Evolutionary conservation across 371 early-diverging fungal genomes (phyloP).

Genomic region (Mucor indicus): DNA sequence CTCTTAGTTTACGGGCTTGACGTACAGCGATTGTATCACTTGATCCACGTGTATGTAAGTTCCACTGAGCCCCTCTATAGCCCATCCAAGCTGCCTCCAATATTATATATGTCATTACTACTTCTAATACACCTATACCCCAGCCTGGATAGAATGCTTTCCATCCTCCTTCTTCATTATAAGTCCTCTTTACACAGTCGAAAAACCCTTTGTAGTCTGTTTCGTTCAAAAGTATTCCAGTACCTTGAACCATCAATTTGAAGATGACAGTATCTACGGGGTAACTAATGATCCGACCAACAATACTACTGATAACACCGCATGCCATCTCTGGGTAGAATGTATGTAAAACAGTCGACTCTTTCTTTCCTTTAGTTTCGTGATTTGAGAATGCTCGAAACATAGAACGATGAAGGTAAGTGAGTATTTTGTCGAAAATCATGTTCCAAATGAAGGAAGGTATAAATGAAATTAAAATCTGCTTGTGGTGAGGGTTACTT

Average conservation of each 20-base stretch:
- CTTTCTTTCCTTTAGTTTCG: slow-evolving; percentile 13
- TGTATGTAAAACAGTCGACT: slow-evolving; percentile 38
- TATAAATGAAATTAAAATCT: slow-evolving; percentile 40
- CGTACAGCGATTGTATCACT: slow-evolving; percentile 12
- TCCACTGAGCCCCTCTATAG: slow-evolving; percentile 31
- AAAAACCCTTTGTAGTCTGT: slow-evolving; percentile 48
- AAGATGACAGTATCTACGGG: slow-evolving; percentile 55
- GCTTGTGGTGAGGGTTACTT: slow-evolving; percentile 11
- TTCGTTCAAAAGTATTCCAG: slow-evolving; percentile 36
- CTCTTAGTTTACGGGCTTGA: slow-evolving; percentile 21
- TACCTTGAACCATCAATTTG: slow-evolving; percentile 54
- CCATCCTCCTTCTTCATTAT: slow-evolving; percentile 36
- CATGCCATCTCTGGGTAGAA: slow-evolving; percentile 61
- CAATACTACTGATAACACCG: slow-evolving; percentile 52
- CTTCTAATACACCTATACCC: slow-evolving; percentile 38
- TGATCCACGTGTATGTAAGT: slow-evolving; percentile 11
- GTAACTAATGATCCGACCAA: slow-evolving; percentile 48
- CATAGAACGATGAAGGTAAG: slow-evolving; percentile 45
- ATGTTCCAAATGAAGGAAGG: slow-evolving; percentile 52
- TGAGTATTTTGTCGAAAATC: slow-evolving; percentile 47
- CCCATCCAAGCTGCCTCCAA: slow-evolving; percentile 44
- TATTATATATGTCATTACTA: slow-evolving; percentile 32
- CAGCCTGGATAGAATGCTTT: slow-evolving; percentile 45
- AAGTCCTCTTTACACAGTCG: slow-evolving; percentile 37
- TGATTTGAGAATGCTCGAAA: slow-evolving; percentile 11